Percentiles rank a stretch among this genome's conserved stretches.
Conservation (phyloP, 2,329 filamentous ascomycete species). For the Fusarium miscanthi region DNA sequence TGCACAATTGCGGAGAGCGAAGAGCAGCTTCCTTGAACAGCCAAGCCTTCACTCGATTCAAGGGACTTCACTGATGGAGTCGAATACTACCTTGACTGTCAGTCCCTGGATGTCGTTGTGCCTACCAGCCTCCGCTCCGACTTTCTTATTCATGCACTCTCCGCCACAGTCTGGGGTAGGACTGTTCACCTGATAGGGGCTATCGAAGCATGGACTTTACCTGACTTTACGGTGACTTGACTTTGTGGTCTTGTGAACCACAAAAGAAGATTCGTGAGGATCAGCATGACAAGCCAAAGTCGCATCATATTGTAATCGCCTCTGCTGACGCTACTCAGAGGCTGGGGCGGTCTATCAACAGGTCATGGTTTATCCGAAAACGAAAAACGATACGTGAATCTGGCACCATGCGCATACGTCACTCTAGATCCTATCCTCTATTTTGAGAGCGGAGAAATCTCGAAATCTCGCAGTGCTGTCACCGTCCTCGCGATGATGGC, state of each 20-base stretch:
- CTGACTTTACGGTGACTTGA: background rate
- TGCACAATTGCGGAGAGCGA: slow-evolving; percentile 32
- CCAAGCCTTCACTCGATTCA: slow-evolving; percentile 17
- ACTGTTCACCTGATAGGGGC: slow-evolving; percentile 17
- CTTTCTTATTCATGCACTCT: slow-evolving; percentile 13
- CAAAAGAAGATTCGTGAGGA: background rate
- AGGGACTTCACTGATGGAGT: slow-evolving; percentile 23
- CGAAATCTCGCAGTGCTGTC: background rate
- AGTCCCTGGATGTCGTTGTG: background rate
- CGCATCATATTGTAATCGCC: background rate
- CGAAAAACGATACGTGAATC: slow-evolving; percentile 20
- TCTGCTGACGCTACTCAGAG: slow-evolving; percentile 27
- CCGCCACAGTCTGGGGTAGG: slow-evolving; percentile 33
- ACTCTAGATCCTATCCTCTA: slow-evolving; percentile 16
- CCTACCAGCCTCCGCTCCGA: slow-evolving; percentile 20
- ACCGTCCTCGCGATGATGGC: background rate
- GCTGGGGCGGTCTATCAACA: slow-evolving; percentile 18
- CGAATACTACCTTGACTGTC: slow-evolving; percentile 5
- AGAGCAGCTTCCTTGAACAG: background rate
- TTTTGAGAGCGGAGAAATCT: slow-evolving; percentile 19
- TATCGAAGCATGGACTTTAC: slow-evolving; percentile 19
- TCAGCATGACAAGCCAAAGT: background rate
- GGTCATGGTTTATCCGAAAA: slow-evolving; percentile 26
- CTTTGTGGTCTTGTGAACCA: background rate
- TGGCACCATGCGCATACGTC: slow-evolving; percentile 22